Base-by-base conservation (phyloP, 495 filamentous ascomycete genomes). In the Penicillium coffeae region DNA sequence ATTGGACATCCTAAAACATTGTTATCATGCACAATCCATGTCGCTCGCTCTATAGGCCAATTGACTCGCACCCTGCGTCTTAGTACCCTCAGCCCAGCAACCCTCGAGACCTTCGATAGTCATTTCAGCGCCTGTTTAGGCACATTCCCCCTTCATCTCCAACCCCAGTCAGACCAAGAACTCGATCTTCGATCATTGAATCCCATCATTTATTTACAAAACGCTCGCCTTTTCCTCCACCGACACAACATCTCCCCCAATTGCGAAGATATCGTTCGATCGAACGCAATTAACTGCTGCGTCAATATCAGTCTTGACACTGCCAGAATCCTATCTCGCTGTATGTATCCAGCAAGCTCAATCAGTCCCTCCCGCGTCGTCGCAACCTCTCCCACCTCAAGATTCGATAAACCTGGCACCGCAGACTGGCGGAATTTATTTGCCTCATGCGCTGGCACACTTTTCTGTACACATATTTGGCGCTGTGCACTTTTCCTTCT, bases 381-480 rank as follows among this genome's bases (percentile, higher is more conserved):
- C n/a, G n/a, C n/a, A n/a, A n/a, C n/a, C n/a, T n/a, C n/a, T n/a
- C n/a, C n/a, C n/a, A n/a, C n/a, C n/a, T n/a, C n/a, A n/a, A n/a
- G n/a, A n/a, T n/a, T n/a, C 42, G 59, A 20, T 58, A 68, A 10
- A 38, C 10, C 62, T 14, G 42, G 58, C 52, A 47, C 48, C 13
- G 62, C 60, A 32, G 74, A 73, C 20, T 82, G 81, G 76, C 68
- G 72, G 15, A 55, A 65, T 1, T 59, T 71, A 20, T 63, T 87
- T 16, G 71, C 72, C 8, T 72, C 76, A 37, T 76, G 78, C 14
- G 78, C 82, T 6, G 75, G 78, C 10, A 80, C 83, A 10, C 81
- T 87, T 64, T 75, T 92, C 8, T 87, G 89, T 52, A 85, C 84
- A 2, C 94, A 98, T 59, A 74, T 95, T 43, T 97, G 92, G 85